These are phyloP conservation scores for Solanum hybrid DNA, from an alignment of 305 asterid genomes.

Conservation along the genomic window DNA sequence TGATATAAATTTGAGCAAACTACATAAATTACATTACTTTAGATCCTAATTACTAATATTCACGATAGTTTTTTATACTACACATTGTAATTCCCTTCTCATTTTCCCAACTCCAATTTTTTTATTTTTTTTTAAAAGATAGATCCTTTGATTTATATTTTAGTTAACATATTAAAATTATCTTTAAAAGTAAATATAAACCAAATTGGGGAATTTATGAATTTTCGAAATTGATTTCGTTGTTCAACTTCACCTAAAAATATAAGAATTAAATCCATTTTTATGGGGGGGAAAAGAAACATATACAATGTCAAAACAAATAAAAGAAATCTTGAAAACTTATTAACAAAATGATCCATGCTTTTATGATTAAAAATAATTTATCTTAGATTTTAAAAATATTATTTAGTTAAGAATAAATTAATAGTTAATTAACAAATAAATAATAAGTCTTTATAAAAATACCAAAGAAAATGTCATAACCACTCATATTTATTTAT, in stretches of 20 bases:
- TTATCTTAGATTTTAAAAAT: too few species aligned
- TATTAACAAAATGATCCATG: background rate
- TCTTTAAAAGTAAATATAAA: too few species aligned
- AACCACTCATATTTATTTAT: background rate
- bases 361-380: background rate
- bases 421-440: background rate
- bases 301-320: too few species aligned
- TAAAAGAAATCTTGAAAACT: background rate
- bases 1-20: too few species aligned
- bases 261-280: background rate
- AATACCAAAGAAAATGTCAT: background rate
- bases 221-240: too few species aligned
- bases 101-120: too few species aligned
- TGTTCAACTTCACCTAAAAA: background rate
- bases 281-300: background rate
- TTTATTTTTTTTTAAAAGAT: too few species aligned
- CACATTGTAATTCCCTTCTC: too few species aligned
- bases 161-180: background rate
- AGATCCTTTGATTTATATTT: too few species aligned
- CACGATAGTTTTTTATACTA: too few species aligned
- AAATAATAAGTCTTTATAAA: too few species aligned
- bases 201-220: background rate
- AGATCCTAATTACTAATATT: too few species aligned
- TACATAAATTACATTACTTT: background rate
- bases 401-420: background rate